These are phyloP conservation scores for Eutypella sp. DNA, from an alignment of 2,329 filamentous ascomycete species.

Conservation along the genomic window DNA sequence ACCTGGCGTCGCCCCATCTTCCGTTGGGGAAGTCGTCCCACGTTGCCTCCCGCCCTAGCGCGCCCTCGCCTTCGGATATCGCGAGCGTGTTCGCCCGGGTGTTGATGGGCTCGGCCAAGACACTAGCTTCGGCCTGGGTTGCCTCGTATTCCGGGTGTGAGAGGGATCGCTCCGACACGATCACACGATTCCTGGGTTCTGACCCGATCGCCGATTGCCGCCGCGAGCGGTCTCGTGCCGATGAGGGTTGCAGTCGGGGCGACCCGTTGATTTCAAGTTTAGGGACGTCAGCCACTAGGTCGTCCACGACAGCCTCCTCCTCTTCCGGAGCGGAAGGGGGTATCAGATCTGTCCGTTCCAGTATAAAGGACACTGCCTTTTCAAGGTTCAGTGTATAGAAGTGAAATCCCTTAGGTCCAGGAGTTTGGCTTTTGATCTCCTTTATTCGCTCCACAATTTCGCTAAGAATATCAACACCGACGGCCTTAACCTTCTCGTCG, in stretches of 20 bases:
- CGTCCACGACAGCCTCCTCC: conserved; percentile 46
- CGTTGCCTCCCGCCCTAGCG: conserved; percentile 86
- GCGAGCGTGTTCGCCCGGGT: conserved; percentile 79
- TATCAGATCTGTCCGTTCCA: conserved; percentile 82
- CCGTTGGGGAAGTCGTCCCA: conserved; percentile 99
- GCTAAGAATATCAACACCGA: conserved; percentile 76
- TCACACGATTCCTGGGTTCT: conserved; percentile 81
- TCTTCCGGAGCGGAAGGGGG: conserved; percentile 50
- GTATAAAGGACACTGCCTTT: conserved; percentile 89
- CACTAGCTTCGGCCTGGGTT: conserved; percentile 68
- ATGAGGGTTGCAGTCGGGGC: conserved; percentile 21
- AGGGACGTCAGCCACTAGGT: conserved; percentile 38
- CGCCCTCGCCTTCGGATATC: conserved; percentile 89
- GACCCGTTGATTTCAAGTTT: conserved; percentile 49
- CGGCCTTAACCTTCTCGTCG: conserved; percentile 74
- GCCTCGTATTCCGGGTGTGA: conserved; percentile 64
- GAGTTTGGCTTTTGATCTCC: conserved; percentile 51
- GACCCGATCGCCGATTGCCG: conserved; percentile 77
- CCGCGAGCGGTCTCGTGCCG: conserved; percentile 41
- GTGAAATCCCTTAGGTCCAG: conserved; percentile 75
- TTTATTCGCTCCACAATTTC: conserved; percentile 80
- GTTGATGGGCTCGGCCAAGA: conserved; percentile 70
- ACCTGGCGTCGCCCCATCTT: conserved; percentile 88
- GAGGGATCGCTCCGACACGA: conserved; percentile 62
- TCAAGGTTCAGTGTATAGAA: conserved; percentile 97